These are phyloP conservation scores for Tylopilus felleus DNA, from an alignment of 768 basidiomycete genomes.

Conservation along the genomic window DNA sequence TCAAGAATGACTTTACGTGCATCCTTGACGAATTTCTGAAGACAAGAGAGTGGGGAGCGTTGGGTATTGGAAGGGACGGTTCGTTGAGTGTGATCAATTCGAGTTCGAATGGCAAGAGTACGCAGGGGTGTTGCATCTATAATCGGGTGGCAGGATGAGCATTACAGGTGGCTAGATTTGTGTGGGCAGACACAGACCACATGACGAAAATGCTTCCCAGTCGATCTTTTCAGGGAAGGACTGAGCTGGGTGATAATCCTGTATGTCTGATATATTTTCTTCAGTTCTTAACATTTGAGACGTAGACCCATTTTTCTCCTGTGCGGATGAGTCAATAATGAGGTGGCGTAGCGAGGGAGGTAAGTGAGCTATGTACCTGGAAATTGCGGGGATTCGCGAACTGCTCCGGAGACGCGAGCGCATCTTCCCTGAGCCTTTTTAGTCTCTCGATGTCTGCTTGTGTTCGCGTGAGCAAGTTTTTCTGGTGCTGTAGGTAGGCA, in stretches of 20 bases:
- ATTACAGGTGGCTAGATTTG: not conserved
- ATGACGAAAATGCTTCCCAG: slow-evolving; percentile 57
- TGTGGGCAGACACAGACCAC: slow-evolving; percentile 41
- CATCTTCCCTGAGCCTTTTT: slow-evolving; percentile 40
- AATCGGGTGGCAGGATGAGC: slow-evolving; percentile 8
- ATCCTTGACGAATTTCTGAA: slow-evolving; percentile 56
- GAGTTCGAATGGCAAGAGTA: slow-evolving; percentile 40
- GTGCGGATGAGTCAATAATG: slow-evolving; percentile 19
- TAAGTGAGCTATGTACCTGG: slow-evolving; percentile 33
- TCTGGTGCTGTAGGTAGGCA: slow-evolving; percentile 61
- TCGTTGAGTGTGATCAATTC: slow-evolving; percentile 36
- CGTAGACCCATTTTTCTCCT: slow-evolving; percentile 12
- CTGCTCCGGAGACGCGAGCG: slow-evolving; percentile 33
- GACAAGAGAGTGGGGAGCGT: slow-evolving; percentile 45
- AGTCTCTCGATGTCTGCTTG: slow-evolving; percentile 61
- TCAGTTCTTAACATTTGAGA: slow-evolving; percentile 32
- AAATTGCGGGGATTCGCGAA: slow-evolving; percentile 32
- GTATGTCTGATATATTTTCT: slow-evolving; percentile 42
- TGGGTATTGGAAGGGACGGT: slow-evolving; percentile 39
- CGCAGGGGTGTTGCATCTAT: slow-evolving; percentile 56
- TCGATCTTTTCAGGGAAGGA: slow-evolving; percentile 48
- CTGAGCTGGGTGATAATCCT: slow-evolving; percentile 41
- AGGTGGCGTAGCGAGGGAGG: slow-evolving; percentile 2
- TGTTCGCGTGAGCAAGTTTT: slow-evolving; percentile 53
- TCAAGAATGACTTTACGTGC: slow-evolving; percentile 50